Conservation (phyloP, 2,329 filamentous ascomycete species). For the Madurella fahalii region DNA sequence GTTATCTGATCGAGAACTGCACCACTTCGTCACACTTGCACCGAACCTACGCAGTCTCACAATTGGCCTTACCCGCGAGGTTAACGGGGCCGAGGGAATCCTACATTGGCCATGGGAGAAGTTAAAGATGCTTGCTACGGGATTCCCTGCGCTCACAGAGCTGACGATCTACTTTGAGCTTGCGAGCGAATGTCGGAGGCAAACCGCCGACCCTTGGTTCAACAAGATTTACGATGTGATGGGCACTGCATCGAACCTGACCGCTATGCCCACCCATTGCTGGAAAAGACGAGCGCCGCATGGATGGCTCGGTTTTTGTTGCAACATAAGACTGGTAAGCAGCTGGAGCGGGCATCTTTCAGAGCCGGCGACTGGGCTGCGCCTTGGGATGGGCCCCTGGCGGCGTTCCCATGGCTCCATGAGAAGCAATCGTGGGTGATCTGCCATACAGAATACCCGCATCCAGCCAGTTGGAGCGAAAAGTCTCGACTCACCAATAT, state of each 20-base stretch:
- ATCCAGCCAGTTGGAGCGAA: not conserved
- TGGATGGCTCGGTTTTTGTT: not conserved
- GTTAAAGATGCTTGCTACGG: not conserved
- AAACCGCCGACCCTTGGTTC: not conserved
- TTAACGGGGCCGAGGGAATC: not conserved
- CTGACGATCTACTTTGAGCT: constrained; percentile 9
- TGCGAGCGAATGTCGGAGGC: constrained; percentile 3
- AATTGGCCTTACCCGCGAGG: not conserved
- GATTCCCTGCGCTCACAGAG: constrained; percentile 2
- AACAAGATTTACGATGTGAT: not conserved
- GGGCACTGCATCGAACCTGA: not conserved
- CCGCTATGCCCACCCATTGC: not conserved
- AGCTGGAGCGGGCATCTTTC: not conserved
- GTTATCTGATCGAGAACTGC: not conserved
- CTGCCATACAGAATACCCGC: not conserved
- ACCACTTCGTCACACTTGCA: not conserved
- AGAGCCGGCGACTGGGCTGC: not conserved
- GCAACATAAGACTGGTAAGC: not conserved
- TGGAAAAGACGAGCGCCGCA: not conserved
- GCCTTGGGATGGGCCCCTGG: not conserved
- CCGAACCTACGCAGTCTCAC: not conserved
- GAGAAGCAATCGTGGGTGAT: not conserved
- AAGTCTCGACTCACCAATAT: not conserved
- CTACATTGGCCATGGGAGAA: constrained; percentile 5
- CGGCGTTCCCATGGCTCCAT: not conserved